Evolutionary conservation across 1,284 basidiomycete genomes (phyloP).

Genomic region (Cryptococcus amylolentus): DNA sequence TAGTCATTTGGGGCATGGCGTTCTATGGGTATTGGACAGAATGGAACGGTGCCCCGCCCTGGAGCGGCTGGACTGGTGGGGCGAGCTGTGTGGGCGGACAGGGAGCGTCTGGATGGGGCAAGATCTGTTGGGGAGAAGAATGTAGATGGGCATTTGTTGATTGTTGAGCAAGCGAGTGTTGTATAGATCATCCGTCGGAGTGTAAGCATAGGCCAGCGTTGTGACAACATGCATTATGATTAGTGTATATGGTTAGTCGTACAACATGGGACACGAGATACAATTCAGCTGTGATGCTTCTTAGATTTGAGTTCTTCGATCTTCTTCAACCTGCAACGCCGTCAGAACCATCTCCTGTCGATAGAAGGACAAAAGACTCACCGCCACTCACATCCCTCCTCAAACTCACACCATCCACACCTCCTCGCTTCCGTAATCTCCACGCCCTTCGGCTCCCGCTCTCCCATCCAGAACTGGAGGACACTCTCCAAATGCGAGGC

Average conservation of each 20-base stretch:
- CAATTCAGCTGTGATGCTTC: not conserved
- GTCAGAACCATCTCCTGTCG: not conserved
- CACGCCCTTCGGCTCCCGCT: constrained; percentile 65
- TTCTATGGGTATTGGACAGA: constrained; percentile 11
- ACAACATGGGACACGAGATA: not conserved
- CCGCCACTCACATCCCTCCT: constrained; percentile 76
- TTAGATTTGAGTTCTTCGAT: constrained; percentile 1
- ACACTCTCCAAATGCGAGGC: constrained; percentile 59
- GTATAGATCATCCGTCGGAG: not conserved
- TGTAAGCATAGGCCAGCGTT: not conserved
- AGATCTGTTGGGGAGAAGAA: constrained; percentile 2
- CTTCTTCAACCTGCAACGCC: constrained; percentile 1
- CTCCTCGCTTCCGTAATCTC: constrained; percentile 59
- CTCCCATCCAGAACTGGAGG: constrained; percentile 71
- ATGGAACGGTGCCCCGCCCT: not conserved
- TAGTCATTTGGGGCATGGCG: constrained; percentile 14
- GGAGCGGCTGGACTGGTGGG: not conserved
- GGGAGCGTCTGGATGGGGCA: constrained; percentile 1
- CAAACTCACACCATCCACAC: constrained; percentile 80
- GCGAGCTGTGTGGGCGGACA: constrained; percentile 1
- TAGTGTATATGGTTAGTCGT: not conserved
- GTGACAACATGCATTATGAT: not conserved
- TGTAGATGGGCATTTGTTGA: constrained; percentile 10
- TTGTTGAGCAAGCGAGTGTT: not conserved
- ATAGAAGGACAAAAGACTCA: constrained; percentile 19